Evolutionary conservation across 305 asterid genomes (phyloP).

Genomic region (Rubia tinctorum): DNA sequence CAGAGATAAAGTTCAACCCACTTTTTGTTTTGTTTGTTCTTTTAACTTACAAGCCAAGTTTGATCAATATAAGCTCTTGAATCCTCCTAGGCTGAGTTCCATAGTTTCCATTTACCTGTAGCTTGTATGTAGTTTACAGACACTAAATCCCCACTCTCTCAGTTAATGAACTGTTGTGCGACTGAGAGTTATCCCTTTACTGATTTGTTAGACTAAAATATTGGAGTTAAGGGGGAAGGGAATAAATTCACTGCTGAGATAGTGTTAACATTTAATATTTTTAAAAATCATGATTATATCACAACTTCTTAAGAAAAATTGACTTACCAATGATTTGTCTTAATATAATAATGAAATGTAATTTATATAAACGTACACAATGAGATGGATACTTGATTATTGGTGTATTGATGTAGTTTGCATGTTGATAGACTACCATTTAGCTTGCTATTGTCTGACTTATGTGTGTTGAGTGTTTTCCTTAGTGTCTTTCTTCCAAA

Average conservation of each 20-base stretch:
- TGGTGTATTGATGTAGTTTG: too few relatives aligned
- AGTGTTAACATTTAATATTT: too few relatives aligned
- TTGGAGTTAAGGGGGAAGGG: background rate
- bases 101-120: background rate
- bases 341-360: too few relatives aligned
- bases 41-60: background rate
- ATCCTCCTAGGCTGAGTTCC: background rate
- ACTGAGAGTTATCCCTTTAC: background rate
- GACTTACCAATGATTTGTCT: background rate
- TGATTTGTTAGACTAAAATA: background rate
- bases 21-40: background rate
- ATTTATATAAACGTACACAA: background rate
- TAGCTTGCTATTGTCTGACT: background rate
- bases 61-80: background rate
- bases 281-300: background rate
- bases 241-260: too few relatives aligned
- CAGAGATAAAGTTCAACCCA: too few relatives aligned
- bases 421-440: background rate
- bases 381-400: background rate
- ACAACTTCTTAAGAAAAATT: too few relatives aligned
- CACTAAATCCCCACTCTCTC: background rate
- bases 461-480: background rate
- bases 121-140: background rate
- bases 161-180: background rate
- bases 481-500: background rate